phyloP scores from a whole-genome alignment of 2,329 filamentous ascomycete species.

The Penicillium expansum region DNA sequence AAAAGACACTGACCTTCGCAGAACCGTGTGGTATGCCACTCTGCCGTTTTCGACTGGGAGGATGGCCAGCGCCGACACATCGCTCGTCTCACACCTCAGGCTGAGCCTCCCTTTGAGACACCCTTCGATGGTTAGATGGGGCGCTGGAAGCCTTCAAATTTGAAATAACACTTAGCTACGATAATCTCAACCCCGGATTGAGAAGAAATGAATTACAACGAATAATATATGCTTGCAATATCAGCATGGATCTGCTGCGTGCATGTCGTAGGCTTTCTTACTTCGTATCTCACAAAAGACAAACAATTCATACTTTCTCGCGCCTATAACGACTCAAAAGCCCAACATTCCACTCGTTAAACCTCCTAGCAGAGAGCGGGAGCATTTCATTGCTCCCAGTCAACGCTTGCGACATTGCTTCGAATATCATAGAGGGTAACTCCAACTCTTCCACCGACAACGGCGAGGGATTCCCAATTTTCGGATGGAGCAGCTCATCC shows the following conservation, averaged over 20 bases:
- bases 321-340: constrained; percentile 48
- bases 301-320: not conserved
- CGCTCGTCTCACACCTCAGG: constrained; percentile 78
- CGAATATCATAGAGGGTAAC: constrained; percentile 39
- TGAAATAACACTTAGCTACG: not conserved
- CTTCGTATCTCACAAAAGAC: not conserved
- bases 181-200: not conserved
- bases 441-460: constrained; percentile 51
- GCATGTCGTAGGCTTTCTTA: not conserved
- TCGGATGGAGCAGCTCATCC: constrained; percentile 36
- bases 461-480: constrained; percentile 37
- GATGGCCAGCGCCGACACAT: constrained; percentile 74
- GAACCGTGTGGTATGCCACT: constrained; percentile 76
- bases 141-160: not conserved
- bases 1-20: constrained; percentile 21
- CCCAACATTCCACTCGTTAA: constrained; percentile 56
- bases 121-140: constrained; percentile 45
- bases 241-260: not conserved
- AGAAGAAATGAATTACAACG: not conserved
- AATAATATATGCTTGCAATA: not conserved
- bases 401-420: constrained; percentile 38
- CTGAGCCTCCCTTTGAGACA: constrained; percentile 73
- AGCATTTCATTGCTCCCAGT: constrained; percentile 44
- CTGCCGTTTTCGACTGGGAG: constrained; percentile 78
- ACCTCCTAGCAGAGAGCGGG: constrained; percentile 50